These are phyloP conservation scores for Pelargonium nanum DNA, from an alignment of 345 rosid genomes.

Conservation along the genomic window DNA sequence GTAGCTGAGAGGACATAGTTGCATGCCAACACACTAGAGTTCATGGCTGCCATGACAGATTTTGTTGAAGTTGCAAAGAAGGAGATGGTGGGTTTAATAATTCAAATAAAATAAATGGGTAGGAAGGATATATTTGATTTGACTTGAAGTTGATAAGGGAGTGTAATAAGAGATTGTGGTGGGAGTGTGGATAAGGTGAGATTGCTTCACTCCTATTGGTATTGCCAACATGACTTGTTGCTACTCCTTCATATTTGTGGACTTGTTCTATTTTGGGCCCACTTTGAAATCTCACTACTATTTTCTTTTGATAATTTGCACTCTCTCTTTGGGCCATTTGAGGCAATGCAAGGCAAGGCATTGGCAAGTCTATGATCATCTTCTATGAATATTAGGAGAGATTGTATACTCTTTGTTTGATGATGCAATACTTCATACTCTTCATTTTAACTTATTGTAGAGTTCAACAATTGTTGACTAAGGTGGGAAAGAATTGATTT, in stretches of 20 bases:
- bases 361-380: no score
- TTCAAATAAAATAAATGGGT: no score
- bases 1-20: slow-evolving; percentile 55
- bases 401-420: no score
- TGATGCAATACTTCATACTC: no score
- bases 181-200: slow-evolving; percentile 92
- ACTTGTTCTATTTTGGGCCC: slow-evolving; percentile 21
- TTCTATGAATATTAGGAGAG: no score
- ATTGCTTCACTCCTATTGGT: slow-evolving; percentile 79
- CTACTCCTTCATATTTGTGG: slow-evolving; percentile 15
- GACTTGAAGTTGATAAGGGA: slow-evolving; percentile 35
- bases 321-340: no score
- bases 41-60: slow-evolving; percentile 58
- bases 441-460: no score
- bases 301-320: no score
- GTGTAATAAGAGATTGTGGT: slow-evolving; percentile 53
- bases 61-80: neutral
- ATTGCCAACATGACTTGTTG: slow-evolving; percentile 10
- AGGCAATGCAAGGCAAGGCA: no score
- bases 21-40: slow-evolving; percentile 79
- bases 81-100: neutral
- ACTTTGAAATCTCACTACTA: slow-evolving; percentile 19
- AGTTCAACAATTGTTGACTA: no score
- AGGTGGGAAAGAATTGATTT: no score
- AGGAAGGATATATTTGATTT: neutral